These are phyloP conservation scores for Botrytis cinerea DNA, from an alignment of 2,329 filamentous ascomycete species.

Conservation along the genomic window DNA sequence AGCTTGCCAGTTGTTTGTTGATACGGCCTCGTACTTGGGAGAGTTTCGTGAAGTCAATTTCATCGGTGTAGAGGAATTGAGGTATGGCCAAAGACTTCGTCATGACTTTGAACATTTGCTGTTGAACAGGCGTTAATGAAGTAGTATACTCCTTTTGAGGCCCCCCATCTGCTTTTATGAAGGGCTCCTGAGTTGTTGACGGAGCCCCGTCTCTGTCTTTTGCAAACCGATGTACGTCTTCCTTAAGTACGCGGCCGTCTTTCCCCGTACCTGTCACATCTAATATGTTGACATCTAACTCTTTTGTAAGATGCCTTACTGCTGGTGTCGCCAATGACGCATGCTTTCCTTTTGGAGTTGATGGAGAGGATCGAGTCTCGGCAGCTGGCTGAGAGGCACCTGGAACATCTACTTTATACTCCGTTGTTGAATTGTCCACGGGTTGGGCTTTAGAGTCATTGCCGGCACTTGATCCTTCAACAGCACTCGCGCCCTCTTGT, in stretches of 20 bases:
- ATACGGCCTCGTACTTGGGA: constrained; percentile 71
- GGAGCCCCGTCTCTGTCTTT: constrained; percentile 51
- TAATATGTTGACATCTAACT: constrained; percentile 74
- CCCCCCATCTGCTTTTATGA: constrained; percentile 31
- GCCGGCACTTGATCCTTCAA: constrained; percentile 40
- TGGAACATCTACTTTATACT: constrained; percentile 19
- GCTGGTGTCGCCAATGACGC: constrained; percentile 85
- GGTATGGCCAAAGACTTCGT: constrained; percentile 87
- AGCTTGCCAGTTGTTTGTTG: constrained; percentile 60
- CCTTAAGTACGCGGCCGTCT: constrained; percentile 88
- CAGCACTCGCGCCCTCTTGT: constrained; percentile 55
- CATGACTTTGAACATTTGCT: constrained; percentile 98
- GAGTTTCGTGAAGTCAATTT: constrained; percentile 78
- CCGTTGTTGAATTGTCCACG: neutral
- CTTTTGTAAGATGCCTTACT: constrained; percentile 83
- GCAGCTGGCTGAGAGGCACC: constrained; percentile 16
- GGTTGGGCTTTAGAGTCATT: constrained; percentile 30
- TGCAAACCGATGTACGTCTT: constrained; percentile 78
- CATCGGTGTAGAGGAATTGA: constrained; percentile 93
- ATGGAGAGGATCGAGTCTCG: neutral
- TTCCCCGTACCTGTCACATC: constrained; percentile 83
- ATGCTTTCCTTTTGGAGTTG: constrained; percentile 55
- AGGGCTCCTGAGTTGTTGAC: constrained; percentile 31
- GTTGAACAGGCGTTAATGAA: constrained; percentile 75
- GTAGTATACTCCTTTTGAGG: constrained; percentile 67